These are phyloP conservation scores for Agaricus blazei DNA, from an alignment of 768 basidiomycete species.

Conservation along the genomic window DNA sequence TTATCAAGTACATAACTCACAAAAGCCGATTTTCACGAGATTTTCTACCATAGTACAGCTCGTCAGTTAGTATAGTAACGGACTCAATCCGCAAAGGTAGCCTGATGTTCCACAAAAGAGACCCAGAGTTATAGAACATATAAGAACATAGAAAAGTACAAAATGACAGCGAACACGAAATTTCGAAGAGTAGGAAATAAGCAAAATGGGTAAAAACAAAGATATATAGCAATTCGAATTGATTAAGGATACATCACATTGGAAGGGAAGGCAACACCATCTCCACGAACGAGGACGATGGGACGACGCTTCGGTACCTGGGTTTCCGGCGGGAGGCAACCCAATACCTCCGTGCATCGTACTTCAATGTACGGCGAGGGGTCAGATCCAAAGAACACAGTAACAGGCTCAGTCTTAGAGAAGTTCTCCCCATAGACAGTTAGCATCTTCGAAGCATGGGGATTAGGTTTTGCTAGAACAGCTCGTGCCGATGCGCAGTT, in stretches of 20 bases:
- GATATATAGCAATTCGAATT: neutral
- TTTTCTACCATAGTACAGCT: constrained; percentile 7
- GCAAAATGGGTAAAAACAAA: constrained; percentile 4
- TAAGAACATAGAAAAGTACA: constrained; percentile 17
- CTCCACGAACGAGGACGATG: constrained; percentile 75
- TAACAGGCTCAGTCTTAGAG: constrained; percentile 73
- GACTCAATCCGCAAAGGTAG: constrained; percentile 7
- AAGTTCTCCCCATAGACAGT: constrained; percentile 91
- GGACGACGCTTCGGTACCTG: constrained; percentile 67
- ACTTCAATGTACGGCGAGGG: constrained; percentile 86
- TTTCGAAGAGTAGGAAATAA: constrained; percentile 11
- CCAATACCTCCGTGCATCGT: constrained; percentile 80
- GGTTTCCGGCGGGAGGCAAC: constrained; percentile 70
- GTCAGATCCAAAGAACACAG: constrained; percentile 83
- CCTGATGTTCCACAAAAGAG: constrained; percentile 16
- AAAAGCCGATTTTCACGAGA: neutral
- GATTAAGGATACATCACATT: constrained; percentile 72
- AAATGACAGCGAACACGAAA: constrained; percentile 20
- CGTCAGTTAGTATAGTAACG: neutral
- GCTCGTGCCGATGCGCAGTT: constrained; percentile 63
- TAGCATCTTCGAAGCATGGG: constrained; percentile 73
- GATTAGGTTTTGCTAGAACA: constrained; percentile 70
- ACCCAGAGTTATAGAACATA: constrained; percentile 13
- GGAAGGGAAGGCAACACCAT: constrained; percentile 87
- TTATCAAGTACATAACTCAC: neutral